phyloP scores from a whole-genome alignment of 2,329 filamentous ascomycete genomes.

The Epichloe gansuensis region DNA sequence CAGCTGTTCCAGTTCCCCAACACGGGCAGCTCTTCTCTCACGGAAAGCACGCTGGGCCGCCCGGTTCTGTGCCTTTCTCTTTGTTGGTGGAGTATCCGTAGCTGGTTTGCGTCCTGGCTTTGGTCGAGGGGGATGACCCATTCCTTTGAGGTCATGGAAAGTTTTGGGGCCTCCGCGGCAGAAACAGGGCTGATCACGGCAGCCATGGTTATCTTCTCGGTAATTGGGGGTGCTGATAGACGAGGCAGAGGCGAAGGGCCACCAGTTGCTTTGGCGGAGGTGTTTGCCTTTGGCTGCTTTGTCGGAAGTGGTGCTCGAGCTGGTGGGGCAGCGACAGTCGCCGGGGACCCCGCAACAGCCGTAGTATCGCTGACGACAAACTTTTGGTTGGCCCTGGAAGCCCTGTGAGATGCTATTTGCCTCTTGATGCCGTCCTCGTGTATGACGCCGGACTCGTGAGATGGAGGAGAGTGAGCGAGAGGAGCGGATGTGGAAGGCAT shows the following conservation, averaged over 20 bases:
- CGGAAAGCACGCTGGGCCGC: slow-evolving; percentile 85
- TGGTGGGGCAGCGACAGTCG: slow-evolving; percentile 11
- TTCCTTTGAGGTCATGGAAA: slow-evolving; percentile 65
- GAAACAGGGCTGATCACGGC: slow-evolving; percentile 31
- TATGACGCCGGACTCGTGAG: neutral
- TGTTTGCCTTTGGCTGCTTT: slow-evolving; percentile 8
- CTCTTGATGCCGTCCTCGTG: neutral
- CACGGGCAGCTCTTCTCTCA: slow-evolving; percentile 72
- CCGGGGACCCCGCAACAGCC: neutral
- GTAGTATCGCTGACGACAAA: slow-evolving; percentile 10
- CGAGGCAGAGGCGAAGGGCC: slow-evolving; percentile 14
- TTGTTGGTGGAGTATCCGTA: slow-evolving; percentile 83
- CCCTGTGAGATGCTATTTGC: slow-evolving; percentile 1
- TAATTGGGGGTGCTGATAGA: slow-evolving; percentile 20
- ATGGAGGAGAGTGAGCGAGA: slow-evolving; percentile 12
- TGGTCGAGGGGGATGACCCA: slow-evolving; percentile 77
- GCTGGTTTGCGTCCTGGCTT: slow-evolving; percentile 91
- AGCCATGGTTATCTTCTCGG: slow-evolving; percentile 36
- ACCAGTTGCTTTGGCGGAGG: slow-evolving; percentile 16
- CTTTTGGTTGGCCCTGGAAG: neutral
- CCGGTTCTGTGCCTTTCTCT: slow-evolving; percentile 88
- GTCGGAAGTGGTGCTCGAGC: slow-evolving; percentile 14
- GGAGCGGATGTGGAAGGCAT: slow-evolving; percentile 13
- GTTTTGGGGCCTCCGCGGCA: slow-evolving; percentile 30
- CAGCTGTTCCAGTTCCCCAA: slow-evolving; percentile 62